These are phyloP conservation scores for Obba rivulosa DNA, from an alignment of 768 basidiomycete species.

Conservation along the genomic window DNA sequence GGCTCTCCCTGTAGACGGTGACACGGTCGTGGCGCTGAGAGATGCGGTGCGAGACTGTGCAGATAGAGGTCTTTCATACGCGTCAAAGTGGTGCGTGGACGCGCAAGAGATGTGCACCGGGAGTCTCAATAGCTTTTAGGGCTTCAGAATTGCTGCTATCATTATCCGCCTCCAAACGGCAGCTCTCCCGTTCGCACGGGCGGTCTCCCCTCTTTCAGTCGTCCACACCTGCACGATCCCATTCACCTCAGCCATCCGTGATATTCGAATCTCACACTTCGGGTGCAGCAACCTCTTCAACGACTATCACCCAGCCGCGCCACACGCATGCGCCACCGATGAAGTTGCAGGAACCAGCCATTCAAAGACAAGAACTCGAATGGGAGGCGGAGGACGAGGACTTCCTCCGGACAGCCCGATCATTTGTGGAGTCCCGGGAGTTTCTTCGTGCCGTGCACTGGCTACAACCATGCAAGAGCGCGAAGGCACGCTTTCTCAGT, in stretches of 20 bases:
- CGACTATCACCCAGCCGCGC: slow-evolving; percentile 9
- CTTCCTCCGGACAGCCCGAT: slow-evolving; percentile 61
- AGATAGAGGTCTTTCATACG: slow-evolving; percentile 61
- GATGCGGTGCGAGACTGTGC: slow-evolving; percentile 66
- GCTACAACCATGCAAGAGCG: slow-evolving; percentile 59
- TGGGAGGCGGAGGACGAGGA: slow-evolving; percentile 66
- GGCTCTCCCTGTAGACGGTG: slow-evolving; percentile 34
- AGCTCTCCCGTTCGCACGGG: slow-evolving; percentile 21
- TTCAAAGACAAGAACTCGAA: slow-evolving; percentile 35
- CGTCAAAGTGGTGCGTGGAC: slow-evolving; percentile 67
- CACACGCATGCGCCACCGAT: slow-evolving; percentile 35
- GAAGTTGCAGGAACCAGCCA: slow-evolving; percentile 27
- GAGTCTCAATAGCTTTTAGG: slow-evolving; percentile 35
- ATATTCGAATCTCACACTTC: slow-evolving; percentile 9
- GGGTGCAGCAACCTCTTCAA: slow-evolving; percentile 11
- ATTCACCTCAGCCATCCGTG: slow-evolving; percentile 15
- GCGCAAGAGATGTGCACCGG: too few relatives aligned
- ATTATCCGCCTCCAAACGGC: slow-evolving; percentile 44
- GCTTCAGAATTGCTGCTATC: slow-evolving; percentile 71
- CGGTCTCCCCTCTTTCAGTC: slow-evolving; percentile 41
- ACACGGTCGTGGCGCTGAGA: slow-evolving; percentile 52
- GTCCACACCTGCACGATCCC: slow-evolving; percentile 51
- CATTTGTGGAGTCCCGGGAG: slow-evolving; percentile 74
- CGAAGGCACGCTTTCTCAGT: slow-evolving; percentile 71
- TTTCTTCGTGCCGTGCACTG: slow-evolving; percentile 66